Base-by-base conservation (phyloP, 2,329 filamentous ascomycete species). In the Huntiella abstrusa region DNA sequence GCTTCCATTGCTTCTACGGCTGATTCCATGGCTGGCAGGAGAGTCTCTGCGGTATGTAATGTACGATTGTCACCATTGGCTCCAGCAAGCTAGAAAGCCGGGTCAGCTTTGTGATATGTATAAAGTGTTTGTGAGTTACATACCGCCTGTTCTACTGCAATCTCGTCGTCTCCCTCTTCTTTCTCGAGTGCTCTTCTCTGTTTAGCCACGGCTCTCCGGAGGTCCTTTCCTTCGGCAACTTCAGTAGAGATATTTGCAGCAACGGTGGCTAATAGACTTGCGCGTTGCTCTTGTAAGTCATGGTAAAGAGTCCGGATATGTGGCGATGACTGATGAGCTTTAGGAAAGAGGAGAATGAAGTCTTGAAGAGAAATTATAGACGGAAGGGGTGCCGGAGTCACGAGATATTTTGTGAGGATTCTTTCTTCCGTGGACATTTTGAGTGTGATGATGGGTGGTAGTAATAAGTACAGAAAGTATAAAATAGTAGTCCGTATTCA, bases 321-420 rank as follows among this genome's bases (percentile, higher is more conserved):
- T 0, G 80, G 73, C 41, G 77, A 79, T 17, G 39, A 36, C 49
- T 77, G 79, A 43, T 77, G 67, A 35, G 72, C 61, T 43, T 70
- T 73, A 8, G 85, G 84, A 56, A 93, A 91, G 37, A 88, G 69
- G 22, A 77, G 69, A 38, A 74, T 76, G 65, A 93, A 93, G 53
- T 84, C 73, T 48, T 77, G 69, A 41, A 86, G 69, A 5, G 83
- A 78, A 53, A 86, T 66, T 56, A 86, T 73, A 52, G 79, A 72
- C 37, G 81, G 78, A 34, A 93, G 68, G 22, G 80, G 71, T 5
- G 84, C 78, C 10, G 85, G 82, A 28, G 79, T 69, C 33, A 92
- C 71, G 49, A 93, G 74, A 59, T 88, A 92, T 60, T 80, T 79
- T 55, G 70, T 69, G 44, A 93, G 71, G 52, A 93, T 82, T 22